Base-by-base conservation (phyloP, 805 yeast genomes). In the Brettanomyces anomalus region DNA sequence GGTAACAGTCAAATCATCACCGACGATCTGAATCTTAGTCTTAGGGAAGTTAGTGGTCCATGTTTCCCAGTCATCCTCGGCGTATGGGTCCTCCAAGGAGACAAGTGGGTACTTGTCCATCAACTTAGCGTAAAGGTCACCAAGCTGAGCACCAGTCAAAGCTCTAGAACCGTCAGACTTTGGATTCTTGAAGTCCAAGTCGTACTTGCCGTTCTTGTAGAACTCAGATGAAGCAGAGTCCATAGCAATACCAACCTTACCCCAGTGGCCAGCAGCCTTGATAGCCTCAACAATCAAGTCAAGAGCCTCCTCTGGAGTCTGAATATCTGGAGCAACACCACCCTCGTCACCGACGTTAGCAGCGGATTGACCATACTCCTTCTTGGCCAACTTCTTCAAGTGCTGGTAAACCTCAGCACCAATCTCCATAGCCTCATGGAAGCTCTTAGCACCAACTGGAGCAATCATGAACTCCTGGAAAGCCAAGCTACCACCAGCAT, bases 261-360 rank as follows among this genome's bases (percentile, higher is more conserved):
- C 97, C 53, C 80, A 82, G 84, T 90, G 89, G 65, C 98, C 98
- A 58, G 98, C 96, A 57, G 72, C 69, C 67, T 80, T 85, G 67
- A 93, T 90, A 64, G 98, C 87, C 55, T 70, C 82, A 58, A 79
- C 76, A 68, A 90, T 87, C 69, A 90, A 81, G 76, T 93, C 97
- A 56, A 90, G 76, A 60, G 97, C 98, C 80, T 90, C 97, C 71
- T 79, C 85, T 66, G 98, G 90, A 59, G 96, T 79, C 56, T 83
- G 77, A 57, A 93, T 81, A 71, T 88, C 86, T 71, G 98, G 98
- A 62, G 98, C 98, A 76, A 90, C 96, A 81, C 98, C 98, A 84
- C 98, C 98, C 79, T 90, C 98, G 72, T 90, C 98, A 81, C 98
- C 98, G 67, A 90, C 98, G 76, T 90, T 90, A 74, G 96, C 97